Base-by-base conservation (phyloP, 2,329 filamentous ascomycete species). In the Cladorrhinum sp. region DNA sequence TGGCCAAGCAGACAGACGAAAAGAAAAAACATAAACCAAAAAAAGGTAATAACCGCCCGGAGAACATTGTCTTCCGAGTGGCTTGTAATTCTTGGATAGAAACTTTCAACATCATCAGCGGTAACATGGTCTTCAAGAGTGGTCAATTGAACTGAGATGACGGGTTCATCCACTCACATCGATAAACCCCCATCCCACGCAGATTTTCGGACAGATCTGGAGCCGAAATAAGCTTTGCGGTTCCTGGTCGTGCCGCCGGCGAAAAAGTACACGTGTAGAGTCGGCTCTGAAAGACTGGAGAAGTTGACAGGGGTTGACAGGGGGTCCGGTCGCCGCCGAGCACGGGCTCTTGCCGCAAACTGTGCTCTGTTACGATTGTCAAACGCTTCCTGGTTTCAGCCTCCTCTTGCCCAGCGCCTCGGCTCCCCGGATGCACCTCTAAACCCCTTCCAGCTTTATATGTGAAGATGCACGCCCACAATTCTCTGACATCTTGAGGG, bases 331-430 rank as follows among this genome's bases (percentile, higher is more conserved):
- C 41, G 29, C 10, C 49, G 49, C 53, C 36, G 54, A 48, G 55
- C 62, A 61, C 55, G 50, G 61, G 51, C 57, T 32, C 54, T 55
- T 64, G 63, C 61, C 51, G 57, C 62, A 65, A 57, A 45, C 62
- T 66, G 53, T 20, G 38, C 41, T 56, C 53, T 56, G 58, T 60
- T 65, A 68, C 66, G 59, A 53, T 57, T 62, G 50, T 66, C 65
- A 67, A 67, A 68, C 66, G 52, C 23, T 32, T 55, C 56, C 55
- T 10, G 32, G 66, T 68, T 68, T 68, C 66, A 67, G 50, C 55
- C 36, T 52, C 58, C 49, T 62, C 49, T 55, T 45, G 22, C 38
- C 57, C 51, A 62, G 63, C 63, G 52, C 61, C 62, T 62, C 58
- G 60, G 36, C 49, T 58, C 24, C 50, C 49, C 48, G 58, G 10